phyloP scores from a whole-genome alignment of 768 basidiomycete species.

The Boletus bicolor region DNA sequence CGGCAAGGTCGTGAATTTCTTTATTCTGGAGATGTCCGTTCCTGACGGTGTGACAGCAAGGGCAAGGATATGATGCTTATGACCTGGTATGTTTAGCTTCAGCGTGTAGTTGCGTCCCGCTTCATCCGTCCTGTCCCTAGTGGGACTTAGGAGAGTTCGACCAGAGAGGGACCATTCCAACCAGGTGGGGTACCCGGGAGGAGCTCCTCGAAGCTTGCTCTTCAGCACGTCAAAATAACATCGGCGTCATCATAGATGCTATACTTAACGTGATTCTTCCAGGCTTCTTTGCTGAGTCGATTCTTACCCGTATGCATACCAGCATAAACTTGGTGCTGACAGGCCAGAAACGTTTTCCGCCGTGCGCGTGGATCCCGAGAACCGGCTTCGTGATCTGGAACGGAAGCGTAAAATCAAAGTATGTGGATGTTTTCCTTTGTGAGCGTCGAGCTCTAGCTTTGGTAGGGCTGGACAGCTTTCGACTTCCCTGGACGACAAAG shows the following conservation, averaged over 20 bases:
- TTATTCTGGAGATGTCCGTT: background rate
- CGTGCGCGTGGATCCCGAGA: constrained; percentile 64
- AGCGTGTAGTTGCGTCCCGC: background rate
- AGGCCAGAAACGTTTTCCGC: constrained; percentile 64
- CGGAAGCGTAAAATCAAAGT: constrained; percentile 67
- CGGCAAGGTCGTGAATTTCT: constrained; percentile 38
- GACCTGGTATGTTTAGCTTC: constrained; percentile 56
- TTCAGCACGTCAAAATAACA: constrained; percentile 61
- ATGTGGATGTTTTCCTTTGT: constrained; percentile 6
- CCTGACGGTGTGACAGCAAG: constrained; percentile 41
- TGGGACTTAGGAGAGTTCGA: constrained; percentile 88
- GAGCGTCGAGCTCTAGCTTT: constrained; percentile 2
- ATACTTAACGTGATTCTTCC: constrained; percentile 70
- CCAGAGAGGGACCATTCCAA: constrained; percentile 66
- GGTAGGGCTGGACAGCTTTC: constrained; percentile 82
- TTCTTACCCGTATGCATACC: constrained; percentile 4
- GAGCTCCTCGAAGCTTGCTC: constrained; percentile 70
- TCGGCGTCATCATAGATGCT: constrained; percentile 81
- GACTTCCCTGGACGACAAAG: constrained; percentile 74
- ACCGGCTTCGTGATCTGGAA: constrained; percentile 62
- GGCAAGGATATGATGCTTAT: constrained; percentile 83
- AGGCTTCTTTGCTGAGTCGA: background rate
- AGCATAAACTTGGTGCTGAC: constrained; percentile 89
- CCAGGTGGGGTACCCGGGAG: constrained; percentile 86
- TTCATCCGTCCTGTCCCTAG: constrained; percentile 33